Base-by-base conservation (phyloP, 345 rosid genomes). In the Aquilaria sinensis region DNA sequence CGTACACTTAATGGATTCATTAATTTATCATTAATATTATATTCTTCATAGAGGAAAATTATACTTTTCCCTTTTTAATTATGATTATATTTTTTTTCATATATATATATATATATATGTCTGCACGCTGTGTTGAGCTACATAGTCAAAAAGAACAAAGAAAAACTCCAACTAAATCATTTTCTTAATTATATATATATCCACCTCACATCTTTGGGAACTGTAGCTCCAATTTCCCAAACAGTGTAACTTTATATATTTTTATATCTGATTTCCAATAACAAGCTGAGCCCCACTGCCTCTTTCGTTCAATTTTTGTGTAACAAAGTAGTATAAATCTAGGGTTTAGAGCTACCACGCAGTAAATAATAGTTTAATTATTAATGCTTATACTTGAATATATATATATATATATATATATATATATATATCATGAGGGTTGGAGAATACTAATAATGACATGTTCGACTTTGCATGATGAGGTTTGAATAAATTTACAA, bases 181-280 rank as follows among this genome's bases (percentile, higher is more conserved):
- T n/a, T 16, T 29, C 14, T 47, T 60, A 16, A 60, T 37, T 60
- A 53, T 43, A 60, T 45, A 37, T 13, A 37, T 14, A 34, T 37
- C 59, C 30, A 33, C 30, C 54, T 64, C 74, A 60, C 76, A 68
- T 60, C 81, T 68, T 67, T 51, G 78, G 83, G 71, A 80, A 70
- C 74, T 67, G 84, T 73, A 58, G 72, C 78, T 66, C 66, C 80
- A 72, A 67, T 69, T 70, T 69, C 72, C 73, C 57, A 80, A n/a
- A 67, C 66, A 31, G 46, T 58, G 47, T 65, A 53, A 23, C 23
- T 23, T 23, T 23, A 23, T 23, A 23, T 23, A 23, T 23, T 23
- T 23, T 23, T 23, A 23, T 23, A 23, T 23, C 52, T 54, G 52
- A 65, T 51, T 47, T 47, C 43, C 33, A 2, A 47, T 33, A n/a